These are phyloP conservation scores for Wickerhamiella shivajii DNA, from an alignment of 805 yeast species.

Conservation along the genomic window DNA sequence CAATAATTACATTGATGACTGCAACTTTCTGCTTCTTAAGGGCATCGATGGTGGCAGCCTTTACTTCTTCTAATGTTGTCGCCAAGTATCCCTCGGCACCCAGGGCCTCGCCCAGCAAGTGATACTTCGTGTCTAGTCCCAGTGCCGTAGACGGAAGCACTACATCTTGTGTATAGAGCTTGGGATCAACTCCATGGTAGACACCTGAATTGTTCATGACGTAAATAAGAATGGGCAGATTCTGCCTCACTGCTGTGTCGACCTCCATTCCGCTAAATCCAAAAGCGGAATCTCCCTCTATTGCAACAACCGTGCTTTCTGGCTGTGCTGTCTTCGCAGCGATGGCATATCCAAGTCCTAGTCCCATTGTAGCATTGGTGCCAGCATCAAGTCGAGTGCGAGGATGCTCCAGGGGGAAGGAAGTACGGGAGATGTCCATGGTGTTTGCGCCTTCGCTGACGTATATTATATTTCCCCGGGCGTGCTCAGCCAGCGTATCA, in stretches of 20 bases:
- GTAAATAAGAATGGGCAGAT: conserved; percentile 39
- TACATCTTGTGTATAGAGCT: conserved; percentile 16
- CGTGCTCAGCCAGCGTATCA: conserved; percentile 23
- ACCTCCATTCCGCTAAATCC: conserved; percentile 61
- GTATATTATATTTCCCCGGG: conserved; percentile 26
- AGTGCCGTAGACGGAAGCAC: conserved; percentile 46
- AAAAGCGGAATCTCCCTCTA: conserved; percentile 67
- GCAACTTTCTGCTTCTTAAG: conserved; percentile 27
- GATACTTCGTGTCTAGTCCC: conserved; percentile 42
- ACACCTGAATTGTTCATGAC: conserved; percentile 68
- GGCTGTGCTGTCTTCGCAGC: conserved; percentile 40
- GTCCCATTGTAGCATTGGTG: conserved; percentile 67
- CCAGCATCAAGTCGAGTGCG: conserved; percentile 53
- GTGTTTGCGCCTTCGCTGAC: conserved; percentile 67
- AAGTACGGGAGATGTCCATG: conserved; percentile 54
- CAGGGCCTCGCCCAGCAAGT: conserved; percentile 37
- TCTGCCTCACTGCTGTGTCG: conserved; percentile 48
- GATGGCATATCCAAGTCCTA: conserved; percentile 56
- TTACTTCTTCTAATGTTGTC: conserved; percentile 29
- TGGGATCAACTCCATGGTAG: conserved; percentile 43
- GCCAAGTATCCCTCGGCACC: conserved; percentile 44
- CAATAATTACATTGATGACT: conserved; percentile 47
- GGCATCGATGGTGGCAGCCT: conserved; percentile 24
- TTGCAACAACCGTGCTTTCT: conserved; percentile 35
- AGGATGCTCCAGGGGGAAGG: conserved; percentile 40